These are phyloP conservation scores for Sindora glabra DNA, from an alignment of 306 rosid species.

Conservation along the genomic window DNA sequence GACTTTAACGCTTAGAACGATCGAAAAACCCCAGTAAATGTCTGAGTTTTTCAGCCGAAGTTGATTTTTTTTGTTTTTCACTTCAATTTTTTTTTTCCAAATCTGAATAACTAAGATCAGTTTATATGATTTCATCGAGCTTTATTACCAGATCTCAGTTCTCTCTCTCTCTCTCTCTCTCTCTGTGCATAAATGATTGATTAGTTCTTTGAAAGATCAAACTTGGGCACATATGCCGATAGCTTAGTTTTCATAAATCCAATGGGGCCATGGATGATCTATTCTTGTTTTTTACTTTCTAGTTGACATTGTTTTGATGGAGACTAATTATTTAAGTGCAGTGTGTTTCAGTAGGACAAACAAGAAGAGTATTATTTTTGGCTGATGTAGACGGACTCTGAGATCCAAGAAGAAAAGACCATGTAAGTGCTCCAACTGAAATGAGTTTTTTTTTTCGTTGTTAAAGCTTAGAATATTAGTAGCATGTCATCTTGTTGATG, in stretches of 20 bases:
- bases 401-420: conserved; percentile 31
- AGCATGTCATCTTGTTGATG: conserved; percentile 33
- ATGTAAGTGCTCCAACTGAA: conserved; percentile 30
- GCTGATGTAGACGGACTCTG: conserved; percentile 40
- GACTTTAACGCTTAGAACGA: too few relatives aligned
- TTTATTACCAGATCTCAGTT: neutral
- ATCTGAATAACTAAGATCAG: neutral
- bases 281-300: conserved; percentile 3
- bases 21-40: too few relatives aligned
- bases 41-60: too few relatives aligned
- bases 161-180: neutral
- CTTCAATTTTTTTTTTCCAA: too few relatives aligned
- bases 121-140: neutral
- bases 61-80: too few relatives aligned
- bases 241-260: conserved; percentile 23
- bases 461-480: neutral
- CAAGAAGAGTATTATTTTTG: conserved; percentile 33
- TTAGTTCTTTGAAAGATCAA: neutral
- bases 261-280: conserved; percentile 27
- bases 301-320: conserved; percentile 16
- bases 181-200: neutral
- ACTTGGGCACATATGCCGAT: neutral
- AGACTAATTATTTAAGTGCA: conserved; percentile 35
- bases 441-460: conserved; percentile 3
- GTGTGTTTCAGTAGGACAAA: conserved; percentile 28